phyloP scores from a whole-genome alignment of 257 asterid genomes.

The Rubia yunnanensis region DNA sequence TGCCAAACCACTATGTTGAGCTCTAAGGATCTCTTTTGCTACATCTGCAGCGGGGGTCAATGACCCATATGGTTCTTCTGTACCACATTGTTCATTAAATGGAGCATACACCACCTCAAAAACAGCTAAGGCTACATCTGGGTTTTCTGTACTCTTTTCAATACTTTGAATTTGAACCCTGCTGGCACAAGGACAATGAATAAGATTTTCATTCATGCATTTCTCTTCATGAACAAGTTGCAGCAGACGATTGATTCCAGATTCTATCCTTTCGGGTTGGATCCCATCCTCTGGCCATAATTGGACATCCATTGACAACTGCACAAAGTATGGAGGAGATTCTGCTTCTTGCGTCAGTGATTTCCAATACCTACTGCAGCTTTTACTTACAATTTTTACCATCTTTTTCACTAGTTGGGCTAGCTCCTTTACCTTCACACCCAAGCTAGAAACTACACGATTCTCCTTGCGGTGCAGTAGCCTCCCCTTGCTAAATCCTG shows the following conservation, averaged over 20 bases:
- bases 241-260: constrained; percentile 76
- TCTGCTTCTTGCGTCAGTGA: constrained; percentile 97
- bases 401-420: constrained; percentile 35
- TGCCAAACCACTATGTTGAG: constrained; percentile 38
- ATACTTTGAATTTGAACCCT: constrained; percentile 91
- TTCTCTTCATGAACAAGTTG: constrained; percentile 59
- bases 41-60: constrained; percentile 98
- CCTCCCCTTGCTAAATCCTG: constrained; percentile 50
- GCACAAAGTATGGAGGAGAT: constrained; percentile 97
- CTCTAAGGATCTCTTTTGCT: constrained; percentile 72
- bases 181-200: constrained; percentile 66
- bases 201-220: constrained; percentile 55
- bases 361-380: constrained; percentile 88
- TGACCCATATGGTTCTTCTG: constrained; percentile 58
- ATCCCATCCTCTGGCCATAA: constrained; percentile 97
- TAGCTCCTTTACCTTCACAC: constrained; percentile 42
- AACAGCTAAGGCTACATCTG: constrained; percentile 68
- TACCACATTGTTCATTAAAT: constrained; percentile 47
- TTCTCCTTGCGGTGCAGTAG: constrained; percentile 28
- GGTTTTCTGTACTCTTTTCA: constrained; percentile 61
- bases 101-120: constrained; percentile 90
- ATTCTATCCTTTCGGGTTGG: constrained; percentile 96
- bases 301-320: constrained; percentile 83
- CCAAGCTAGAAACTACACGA: constrained; percentile 41
- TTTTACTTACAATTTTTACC: constrained; percentile 33